Evolutionary conservation across 768 basidiomycete species (phyloP).

Genomic region (Tylopilus balloui): DNA sequence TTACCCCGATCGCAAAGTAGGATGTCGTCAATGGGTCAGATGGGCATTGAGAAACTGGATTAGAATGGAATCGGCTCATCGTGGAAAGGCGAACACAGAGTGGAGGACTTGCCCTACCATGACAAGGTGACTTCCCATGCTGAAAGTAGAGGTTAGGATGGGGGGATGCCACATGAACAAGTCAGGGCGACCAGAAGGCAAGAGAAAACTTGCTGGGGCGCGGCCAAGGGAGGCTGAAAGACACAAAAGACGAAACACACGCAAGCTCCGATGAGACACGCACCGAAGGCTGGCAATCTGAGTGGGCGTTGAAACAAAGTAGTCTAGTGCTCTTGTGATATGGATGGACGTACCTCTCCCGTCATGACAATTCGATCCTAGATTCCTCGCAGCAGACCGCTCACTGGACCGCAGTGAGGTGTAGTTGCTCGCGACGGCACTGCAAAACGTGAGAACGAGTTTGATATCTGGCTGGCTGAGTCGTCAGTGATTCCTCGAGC

Average conservation of each 20-base stretch:
- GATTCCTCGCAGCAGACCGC: conserved; percentile 93
- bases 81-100: background rate
- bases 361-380: conserved; percentile 85
- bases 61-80: background rate
- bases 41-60: conserved; percentile 73
- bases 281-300: conserved; percentile 87
- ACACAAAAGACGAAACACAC: conserved; percentile 93
- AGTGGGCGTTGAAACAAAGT: background rate
- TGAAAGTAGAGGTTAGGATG: background rate
- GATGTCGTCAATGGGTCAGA: conserved; percentile 87
- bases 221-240: conserved; percentile 68
- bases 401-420: conserved; percentile 82
- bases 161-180: rapidly evolving
- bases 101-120: conserved; percentile 78
- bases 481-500: conserved; percentile 68
- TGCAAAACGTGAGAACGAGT: conserved; percentile 89
- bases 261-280: conserved; percentile 82
- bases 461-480: conserved; percentile 36
- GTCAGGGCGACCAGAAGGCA: conserved; percentile 58
- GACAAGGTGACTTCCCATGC: conserved; percentile 85
- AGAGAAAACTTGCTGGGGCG: conserved; percentile 90
- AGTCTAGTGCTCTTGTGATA: background rate
- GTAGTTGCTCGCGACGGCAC: conserved; percentile 78
- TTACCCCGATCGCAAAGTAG: conserved; percentile 86
- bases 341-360: conserved; percentile 73